A percentile compares a stretch with the other conserved stretches of the same genome.
phyloP scores from a whole-genome alignment of 495 filamentous ascomycete genomes.

The Sphaerosporella brunnea region DNA sequence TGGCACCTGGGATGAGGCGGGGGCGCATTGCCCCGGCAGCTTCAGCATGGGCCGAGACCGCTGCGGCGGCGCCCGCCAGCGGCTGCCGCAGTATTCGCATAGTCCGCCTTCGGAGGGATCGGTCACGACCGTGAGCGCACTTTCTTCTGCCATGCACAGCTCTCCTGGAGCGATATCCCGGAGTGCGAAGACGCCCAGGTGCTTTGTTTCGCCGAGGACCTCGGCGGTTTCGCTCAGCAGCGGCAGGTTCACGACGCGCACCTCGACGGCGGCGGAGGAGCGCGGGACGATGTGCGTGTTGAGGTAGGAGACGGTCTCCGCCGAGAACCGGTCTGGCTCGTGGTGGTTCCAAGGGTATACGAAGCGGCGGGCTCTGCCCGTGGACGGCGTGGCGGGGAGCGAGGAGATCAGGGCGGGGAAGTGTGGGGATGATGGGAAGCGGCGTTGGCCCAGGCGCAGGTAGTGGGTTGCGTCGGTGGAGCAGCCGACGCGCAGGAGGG shows the following conservation, averaged over 20 bases:
- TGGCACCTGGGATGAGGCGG: no score
- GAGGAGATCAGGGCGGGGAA: neutral
- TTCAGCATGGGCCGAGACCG: slow-evolving; percentile 62
- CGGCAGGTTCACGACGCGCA: slow-evolving; percentile 55
- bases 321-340: slow-evolving; percentile 67
- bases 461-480: neutral
- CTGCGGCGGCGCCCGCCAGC: slow-evolving; percentile 28
- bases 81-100: slow-evolving; percentile 21
- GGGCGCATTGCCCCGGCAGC: no score
- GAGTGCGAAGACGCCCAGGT: slow-evolving; percentile 78
- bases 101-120: slow-evolving; percentile 22
- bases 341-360: slow-evolving; percentile 86
- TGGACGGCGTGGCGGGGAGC: neutral
- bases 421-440: neutral
- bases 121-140: slow-evolving; percentile 49
- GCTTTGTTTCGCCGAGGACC: slow-evolving; percentile 39
- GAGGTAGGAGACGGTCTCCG: slow-evolving; percentile 45
- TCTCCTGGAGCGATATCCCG: slow-evolving; percentile 61
- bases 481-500: neutral
- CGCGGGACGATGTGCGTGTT: slow-evolving; percentile 46
- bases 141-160: slow-evolving; percentile 58
- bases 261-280: slow-evolving; percentile 48
- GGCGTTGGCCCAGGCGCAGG: neutral
- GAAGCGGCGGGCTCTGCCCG: slow-evolving; percentile 1
- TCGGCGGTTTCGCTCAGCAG: slow-evolving; percentile 34